phyloP scores from a whole-genome alignment of 78 protist genomes.

The Dictyostelium capitatum region DNA sequence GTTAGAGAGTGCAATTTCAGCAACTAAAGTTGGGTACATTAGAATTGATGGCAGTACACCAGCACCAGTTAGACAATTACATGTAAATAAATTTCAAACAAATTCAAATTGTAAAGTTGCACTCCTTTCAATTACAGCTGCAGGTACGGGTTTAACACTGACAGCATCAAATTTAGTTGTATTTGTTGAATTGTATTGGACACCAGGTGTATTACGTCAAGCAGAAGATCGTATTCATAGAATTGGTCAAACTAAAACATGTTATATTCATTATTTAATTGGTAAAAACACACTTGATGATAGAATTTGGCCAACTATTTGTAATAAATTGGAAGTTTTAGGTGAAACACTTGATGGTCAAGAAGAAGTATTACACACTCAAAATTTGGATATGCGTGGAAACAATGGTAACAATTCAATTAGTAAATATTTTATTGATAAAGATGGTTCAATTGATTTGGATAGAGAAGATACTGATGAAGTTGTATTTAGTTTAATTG shows the following conservation, averaged over 20 bases:
- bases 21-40: conserved; percentile 38
- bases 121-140: conserved; percentile 91
- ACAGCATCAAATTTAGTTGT: conserved; percentile 90
- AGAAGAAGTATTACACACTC: conserved; percentile 51
- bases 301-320: conserved; percentile 78
- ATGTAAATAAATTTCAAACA: conserved; percentile 87
- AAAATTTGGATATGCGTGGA: conserved; percentile 29
- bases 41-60: conserved; percentile 93
- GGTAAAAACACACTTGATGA: conserved; percentile 75
- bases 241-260: conserved; percentile 78
- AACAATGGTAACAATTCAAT: neutral
- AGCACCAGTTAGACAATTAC: conserved; percentile 32
- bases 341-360: conserved; percentile 83
- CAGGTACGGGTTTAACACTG: conserved; percentile 91
- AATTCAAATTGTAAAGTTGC: conserved; percentile 83
- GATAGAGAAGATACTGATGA: conserved; percentile 35
- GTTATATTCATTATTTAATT: conserved; percentile 71
- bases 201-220: conserved; percentile 84
- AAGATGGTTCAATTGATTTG: neutral
- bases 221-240: conserved; percentile 90
- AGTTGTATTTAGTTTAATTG: conserved; percentile 23
- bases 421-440: neutral
- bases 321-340: conserved; percentile 64
- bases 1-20: conserved; percentile 19
- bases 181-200: conserved; percentile 94